A percentile compares a stretch with the other conserved stretches of the same genome.
phyloP scores from a whole-genome alignment of 768 basidiomycete genomes.

The Rhodotorula diobovata region DNA sequence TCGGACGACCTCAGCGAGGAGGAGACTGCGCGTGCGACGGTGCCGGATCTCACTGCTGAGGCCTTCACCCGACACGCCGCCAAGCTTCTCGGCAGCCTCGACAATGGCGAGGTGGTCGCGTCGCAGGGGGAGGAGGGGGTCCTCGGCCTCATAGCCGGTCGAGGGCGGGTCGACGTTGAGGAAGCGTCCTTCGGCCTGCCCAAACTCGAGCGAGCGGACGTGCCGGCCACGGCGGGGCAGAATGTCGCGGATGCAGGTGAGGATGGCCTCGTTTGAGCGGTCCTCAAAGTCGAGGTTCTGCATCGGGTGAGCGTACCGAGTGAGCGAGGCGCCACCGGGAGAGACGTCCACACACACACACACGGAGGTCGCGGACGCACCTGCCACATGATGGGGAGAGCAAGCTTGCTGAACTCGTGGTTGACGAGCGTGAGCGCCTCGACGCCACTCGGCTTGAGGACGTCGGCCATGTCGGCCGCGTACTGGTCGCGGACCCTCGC shows the following conservation, averaged over 20 bases:
- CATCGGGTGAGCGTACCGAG: background rate
- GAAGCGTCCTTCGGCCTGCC: conserved; percentile 7
- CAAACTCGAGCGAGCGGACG: conserved; percentile 23
- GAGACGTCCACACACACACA: too few relatives aligned
- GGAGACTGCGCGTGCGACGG: conserved; percentile 1
- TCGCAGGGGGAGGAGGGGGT: background rate
- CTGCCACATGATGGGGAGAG: conserved; percentile 13
- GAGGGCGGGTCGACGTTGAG: background rate
- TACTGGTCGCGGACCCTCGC: background rate
- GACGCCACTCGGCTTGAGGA: background rate
- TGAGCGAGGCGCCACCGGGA: too few relatives aligned
- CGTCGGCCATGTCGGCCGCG: background rate
- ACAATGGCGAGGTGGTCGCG: background rate
- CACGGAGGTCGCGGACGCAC: background rate
- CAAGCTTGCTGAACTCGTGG: conserved; percentile 20
- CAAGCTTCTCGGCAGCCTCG: conserved; percentile 2
- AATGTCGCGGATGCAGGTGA: conserved; percentile 1
- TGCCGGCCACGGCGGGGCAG: conserved; percentile 12
- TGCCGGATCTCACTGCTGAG: background rate
- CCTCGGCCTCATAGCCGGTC: background rate
- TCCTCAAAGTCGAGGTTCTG: conserved; percentile 22
- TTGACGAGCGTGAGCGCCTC: conserved; percentile 16
- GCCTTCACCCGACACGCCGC: background rate
- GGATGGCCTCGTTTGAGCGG: conserved; percentile 1
- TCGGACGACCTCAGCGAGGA: conserved; percentile 13